Evolutionary conservation across 768 basidiomycete genomes (phyloP), one percentile per base, ranked within the genome.

Genomic region (Boletus subparvulus): DNA sequence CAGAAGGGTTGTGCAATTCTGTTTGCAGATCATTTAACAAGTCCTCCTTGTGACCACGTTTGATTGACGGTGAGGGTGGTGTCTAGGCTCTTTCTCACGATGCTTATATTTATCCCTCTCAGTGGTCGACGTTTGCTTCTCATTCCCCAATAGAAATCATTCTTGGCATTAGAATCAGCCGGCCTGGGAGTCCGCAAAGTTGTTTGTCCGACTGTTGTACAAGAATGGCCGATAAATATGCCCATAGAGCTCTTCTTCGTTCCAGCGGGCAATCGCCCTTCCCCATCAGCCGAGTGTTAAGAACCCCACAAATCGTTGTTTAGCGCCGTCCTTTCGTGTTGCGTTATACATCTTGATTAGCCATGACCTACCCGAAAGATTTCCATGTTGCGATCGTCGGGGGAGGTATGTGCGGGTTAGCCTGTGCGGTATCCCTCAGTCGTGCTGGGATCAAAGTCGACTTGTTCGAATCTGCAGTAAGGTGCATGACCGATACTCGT

Each of bases 381-480:
- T 78, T 83, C 58, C 69, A 71, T 30, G 73, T 84, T 30, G 82
- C 81, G 1, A 77, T 85, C 33, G 73, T 84, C 3, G 83, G 83
- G 24, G 82, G 82, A 21, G 83, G 84, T 12, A 77, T 84, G 66
- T 79, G 77, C 54, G 82, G 83, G 9, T 65, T 85, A 14, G 73
- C 78, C 2, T 78, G 77, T 58, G 82, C 83, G 2, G 71, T 78
- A 46, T 77, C 71, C 33, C 73, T 85, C 30, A 49, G 62, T 17
- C 73, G 68, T 39, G 69, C 69, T 4, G 81, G 82, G 2, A 68
- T 84, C 32, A 63, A 71, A 14, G 78, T 79, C 14, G 70, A 78
- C n/a, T 60, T 83, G 3, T 85, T 83, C 59, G 84, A 84, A 66
- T 75, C 80, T 43, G 77, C 81, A 45, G 82, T 82, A 64, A 32